A percentile compares a stretch with the other conserved stretches of the same genome.
Evolutionary conservation across 805 yeast genomes (phyloP).

Genomic region (Jamesozyma piceae): DNA sequence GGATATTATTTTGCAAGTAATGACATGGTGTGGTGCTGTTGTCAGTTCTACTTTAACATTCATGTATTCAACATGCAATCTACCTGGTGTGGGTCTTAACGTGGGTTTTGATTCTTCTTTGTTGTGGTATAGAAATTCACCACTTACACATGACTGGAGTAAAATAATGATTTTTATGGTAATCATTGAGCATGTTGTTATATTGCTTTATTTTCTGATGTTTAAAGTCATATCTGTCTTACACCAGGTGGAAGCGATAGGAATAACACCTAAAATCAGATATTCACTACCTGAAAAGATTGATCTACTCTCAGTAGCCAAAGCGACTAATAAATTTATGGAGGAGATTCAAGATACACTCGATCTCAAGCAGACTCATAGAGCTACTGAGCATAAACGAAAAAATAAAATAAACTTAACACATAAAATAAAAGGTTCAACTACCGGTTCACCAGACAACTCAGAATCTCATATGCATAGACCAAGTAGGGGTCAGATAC

Average conservation of each 20-base stretch:
- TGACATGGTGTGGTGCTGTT: slow-evolving; percentile 67
- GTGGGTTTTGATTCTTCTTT: background rate
- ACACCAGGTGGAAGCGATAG: background rate
- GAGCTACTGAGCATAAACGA: background rate
- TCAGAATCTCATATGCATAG: too few relatives aligned
- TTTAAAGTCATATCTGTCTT: slow-evolving; percentile 3
- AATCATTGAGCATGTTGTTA: slow-evolving; percentile 25
- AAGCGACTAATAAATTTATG: slow-evolving; percentile 9
- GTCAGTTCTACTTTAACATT: slow-evolving; percentile 59
- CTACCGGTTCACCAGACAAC: background rate
- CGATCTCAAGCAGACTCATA: background rate
- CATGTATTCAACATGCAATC: slow-evolving; percentile 55
- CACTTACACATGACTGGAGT: slow-evolving; percentile 28
- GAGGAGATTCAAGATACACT: slow-evolving; percentile 1
- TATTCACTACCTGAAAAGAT: slow-evolving; percentile 4
- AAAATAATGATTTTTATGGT: slow-evolving; percentile 29
- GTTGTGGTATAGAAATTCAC: slow-evolving; percentile 17
- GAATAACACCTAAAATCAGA: slow-evolving; percentile 1
- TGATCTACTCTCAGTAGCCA: slow-evolving; percentile 5
- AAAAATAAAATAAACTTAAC: too few relatives aligned
- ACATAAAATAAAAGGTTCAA: background rate
- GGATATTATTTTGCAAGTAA: slow-evolving; percentile 51
- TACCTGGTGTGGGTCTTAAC: slow-evolving; percentile 18
- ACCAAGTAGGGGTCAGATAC: background rate
- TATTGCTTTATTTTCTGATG: slow-evolving; percentile 5